Evolutionary conservation across 148 eudicot species (phyloP).

Genomic region (Pharnaceum exiguum): DNA sequence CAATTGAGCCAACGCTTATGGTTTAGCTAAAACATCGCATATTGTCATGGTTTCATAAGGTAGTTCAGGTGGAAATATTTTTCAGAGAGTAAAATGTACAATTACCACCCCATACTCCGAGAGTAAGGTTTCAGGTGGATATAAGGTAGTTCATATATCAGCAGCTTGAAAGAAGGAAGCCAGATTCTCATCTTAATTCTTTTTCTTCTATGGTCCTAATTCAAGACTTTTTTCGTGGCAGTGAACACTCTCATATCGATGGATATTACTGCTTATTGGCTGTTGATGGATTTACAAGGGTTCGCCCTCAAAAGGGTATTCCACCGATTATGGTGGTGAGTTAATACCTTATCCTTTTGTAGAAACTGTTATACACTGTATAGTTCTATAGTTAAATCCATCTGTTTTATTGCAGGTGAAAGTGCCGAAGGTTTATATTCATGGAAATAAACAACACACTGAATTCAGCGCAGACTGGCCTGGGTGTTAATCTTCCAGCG

Average conservation of each 20-base stretch:
- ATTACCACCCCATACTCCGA: no score
- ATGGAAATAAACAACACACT: slow-evolving; percentile 34
- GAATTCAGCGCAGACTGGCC: slow-evolving; percentile 48
- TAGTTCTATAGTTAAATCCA: neutral
- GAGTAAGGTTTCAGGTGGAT: no score
- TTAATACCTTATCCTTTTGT: neutral
- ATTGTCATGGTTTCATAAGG: no score
- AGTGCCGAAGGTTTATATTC: slow-evolving; percentile 65
- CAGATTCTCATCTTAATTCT: no score
- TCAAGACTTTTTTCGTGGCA: slow-evolving; percentile 12
- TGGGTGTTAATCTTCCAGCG: slow-evolving; percentile 38
- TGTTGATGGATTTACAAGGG: slow-evolving; percentile 55
- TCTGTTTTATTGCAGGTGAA: slow-evolving; percentile 43
- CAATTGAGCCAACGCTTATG: no score
- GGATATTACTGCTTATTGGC: slow-evolving; percentile 70
- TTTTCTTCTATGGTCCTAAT: neutral
- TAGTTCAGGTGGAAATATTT: no score
- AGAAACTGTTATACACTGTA: neutral
- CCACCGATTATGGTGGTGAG: slow-evolving; percentile 73
- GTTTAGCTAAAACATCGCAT: no score
- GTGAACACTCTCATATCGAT: slow-evolving; percentile 49
- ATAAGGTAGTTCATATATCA: no score
- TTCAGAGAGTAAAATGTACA: no score
- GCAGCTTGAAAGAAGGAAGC: no score
- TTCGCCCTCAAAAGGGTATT: slow-evolving; percentile 35